These are phyloP conservation scores for Cladophialophora bantiana DNA, from an alignment of 2,329 filamentous ascomycete species.

Conservation along the genomic window DNA sequence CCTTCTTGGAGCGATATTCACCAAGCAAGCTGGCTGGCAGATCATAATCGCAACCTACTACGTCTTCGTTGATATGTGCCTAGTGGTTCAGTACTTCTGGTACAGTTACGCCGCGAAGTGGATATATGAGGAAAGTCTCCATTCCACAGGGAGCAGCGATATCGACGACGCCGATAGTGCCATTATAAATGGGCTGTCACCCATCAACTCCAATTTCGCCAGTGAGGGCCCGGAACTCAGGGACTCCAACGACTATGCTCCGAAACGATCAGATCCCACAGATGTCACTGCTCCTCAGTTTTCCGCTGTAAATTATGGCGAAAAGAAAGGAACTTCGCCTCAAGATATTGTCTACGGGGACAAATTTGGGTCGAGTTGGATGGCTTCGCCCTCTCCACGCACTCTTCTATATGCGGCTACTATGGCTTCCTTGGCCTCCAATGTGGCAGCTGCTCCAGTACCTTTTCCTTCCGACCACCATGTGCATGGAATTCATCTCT, in stretches of 20 bases:
- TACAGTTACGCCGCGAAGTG: conserved; percentile 65
- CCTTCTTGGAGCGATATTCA: conserved; percentile 67
- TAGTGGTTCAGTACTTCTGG: conserved; percentile 71
- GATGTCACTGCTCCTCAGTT: conserved; percentile 34
- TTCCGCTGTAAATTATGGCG: conserved; percentile 36
- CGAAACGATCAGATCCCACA: conserved; percentile 27
- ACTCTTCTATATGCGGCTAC: conserved; percentile 55
- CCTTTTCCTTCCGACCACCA: conserved; percentile 30
- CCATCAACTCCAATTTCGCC: conserved; percentile 45
- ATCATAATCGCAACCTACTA: conserved; percentile 71
- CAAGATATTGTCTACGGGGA: conserved; percentile 20
- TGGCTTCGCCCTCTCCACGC: conserved; percentile 48
- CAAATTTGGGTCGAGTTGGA: conserved; percentile 36
- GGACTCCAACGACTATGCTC: conserved; percentile 24
- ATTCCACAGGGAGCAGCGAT: conserved; percentile 40
- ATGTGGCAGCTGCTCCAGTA: conserved; percentile 49
- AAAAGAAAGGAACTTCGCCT: conserved; percentile 32
- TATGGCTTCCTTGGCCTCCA: conserved; percentile 53
- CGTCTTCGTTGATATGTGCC: conserved; percentile 67
- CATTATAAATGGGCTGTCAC: conserved; percentile 49
- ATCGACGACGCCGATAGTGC: conserved; percentile 43
- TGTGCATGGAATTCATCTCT: conserved; percentile 39
- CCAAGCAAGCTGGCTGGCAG: conserved; percentile 71
- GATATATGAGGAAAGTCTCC: conserved; percentile 46
- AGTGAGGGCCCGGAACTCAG: conserved; percentile 22